A percentile compares a stretch with the other conserved stretches of the same genome.
These are phyloP conservation scores for Yarrowia deformans DNA, from an alignment of 805 yeast species.

Conservation along the genomic window DNA sequence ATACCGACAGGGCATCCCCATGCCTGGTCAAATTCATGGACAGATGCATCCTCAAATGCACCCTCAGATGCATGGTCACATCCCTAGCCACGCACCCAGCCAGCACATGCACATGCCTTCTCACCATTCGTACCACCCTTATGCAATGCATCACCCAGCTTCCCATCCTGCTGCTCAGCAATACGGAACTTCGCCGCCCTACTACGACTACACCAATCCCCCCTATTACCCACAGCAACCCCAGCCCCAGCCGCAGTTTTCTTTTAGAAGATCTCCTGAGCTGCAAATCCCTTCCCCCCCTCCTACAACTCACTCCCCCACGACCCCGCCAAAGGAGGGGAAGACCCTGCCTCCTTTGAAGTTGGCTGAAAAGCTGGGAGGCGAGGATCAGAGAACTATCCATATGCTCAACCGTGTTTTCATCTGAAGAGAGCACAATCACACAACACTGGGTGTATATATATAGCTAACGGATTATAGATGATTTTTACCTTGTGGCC, in stretches of 20 bases:
- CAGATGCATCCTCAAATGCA: constrained; percentile 33
- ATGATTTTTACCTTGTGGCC: neutral
- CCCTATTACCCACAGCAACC: constrained; percentile 16
- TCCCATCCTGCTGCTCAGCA: constrained; percentile 14
- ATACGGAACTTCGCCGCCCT: constrained; percentile 29
- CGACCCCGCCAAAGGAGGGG: constrained; percentile 31
- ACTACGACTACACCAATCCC: constrained; percentile 19
- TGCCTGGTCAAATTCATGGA: constrained; percentile 23
- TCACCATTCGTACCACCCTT: constrained; percentile 29
- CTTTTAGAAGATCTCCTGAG: constrained; percentile 32
- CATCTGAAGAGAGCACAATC: neutral
- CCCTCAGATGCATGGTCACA: constrained; percentile 22
- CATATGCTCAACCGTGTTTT: constrained; percentile 37
- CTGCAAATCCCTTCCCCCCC: constrained; percentile 33
- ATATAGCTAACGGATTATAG: constrained; percentile 27
- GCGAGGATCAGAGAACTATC: constrained; percentile 32
- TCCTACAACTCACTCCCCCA: constrained; percentile 28
- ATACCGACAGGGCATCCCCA: constrained; percentile 26
- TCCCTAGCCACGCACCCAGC: constrained; percentile 13
- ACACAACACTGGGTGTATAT: neutral
- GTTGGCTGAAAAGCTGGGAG: constrained; percentile 30
- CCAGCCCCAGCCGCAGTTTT: constrained; percentile 16
- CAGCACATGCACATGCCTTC: constrained; percentile 30
- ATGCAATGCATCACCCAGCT: constrained; percentile 18
- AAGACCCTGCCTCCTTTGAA: constrained; percentile 30